phyloP scores from a whole-genome alignment of 1,284 basidiomycete species.

The Microbotryomycetes sp. region DNA sequence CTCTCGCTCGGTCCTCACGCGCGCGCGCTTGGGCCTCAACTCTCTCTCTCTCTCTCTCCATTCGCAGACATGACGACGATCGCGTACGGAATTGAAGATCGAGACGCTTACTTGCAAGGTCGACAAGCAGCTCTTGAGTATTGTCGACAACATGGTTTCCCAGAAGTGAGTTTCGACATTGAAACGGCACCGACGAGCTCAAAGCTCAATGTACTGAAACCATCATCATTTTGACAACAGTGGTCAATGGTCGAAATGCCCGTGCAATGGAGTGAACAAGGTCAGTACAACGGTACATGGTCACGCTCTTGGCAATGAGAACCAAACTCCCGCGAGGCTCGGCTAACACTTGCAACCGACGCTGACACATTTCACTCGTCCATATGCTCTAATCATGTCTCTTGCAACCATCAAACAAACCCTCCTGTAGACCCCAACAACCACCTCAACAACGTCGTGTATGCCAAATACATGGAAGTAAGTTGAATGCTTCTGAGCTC shows the following conservation, averaged over 20 bases:
- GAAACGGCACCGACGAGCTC: too few relatives aligned
- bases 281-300: neutral
- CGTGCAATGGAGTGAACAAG: constrained; percentile 21
- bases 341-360: too few relatives aligned
- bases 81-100: neutral
- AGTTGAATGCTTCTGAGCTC: neutral
- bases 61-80: neutral
- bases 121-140: neutral
- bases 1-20: too few relatives aligned
- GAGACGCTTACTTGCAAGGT: neutral
- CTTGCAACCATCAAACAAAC: too few relatives aligned
- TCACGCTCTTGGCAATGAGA: too few relatives aligned
- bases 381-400: too few relatives aligned
- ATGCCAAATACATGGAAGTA: constrained; percentile 22
- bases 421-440: neutral
- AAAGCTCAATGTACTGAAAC: too few relatives aligned
- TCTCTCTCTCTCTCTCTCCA: too few relatives aligned
- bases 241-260: constrained; percentile 7
- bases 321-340: too few relatives aligned
- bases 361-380: neutral
- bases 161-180: neutral
- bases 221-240: neutral
- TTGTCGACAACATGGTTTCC: neutral
- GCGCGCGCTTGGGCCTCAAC: too few relatives aligned
- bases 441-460: constrained; percentile 15